A percentile compares a stretch with the other conserved stretches of the same genome.
phyloP scores from a whole-genome alignment of 2,329 filamentous ascomycete species.

The Claviceps pusilla region DNA sequence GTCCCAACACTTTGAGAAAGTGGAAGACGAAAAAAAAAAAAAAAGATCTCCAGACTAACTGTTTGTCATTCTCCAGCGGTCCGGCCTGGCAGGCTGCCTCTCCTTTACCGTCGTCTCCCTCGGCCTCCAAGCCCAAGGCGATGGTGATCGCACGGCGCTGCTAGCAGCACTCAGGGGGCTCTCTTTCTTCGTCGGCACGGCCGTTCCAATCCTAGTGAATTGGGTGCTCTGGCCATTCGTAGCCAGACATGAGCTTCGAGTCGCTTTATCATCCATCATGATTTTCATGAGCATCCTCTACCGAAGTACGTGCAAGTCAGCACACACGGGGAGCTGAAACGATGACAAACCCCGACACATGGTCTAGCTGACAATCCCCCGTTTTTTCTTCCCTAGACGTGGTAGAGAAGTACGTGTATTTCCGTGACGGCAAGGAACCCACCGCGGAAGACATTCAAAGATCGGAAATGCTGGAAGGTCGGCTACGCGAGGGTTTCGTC shows the following conservation, averaged over 20 bases:
- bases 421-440: slow-evolving; percentile 37
- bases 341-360: not conserved
- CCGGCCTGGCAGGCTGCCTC: slow-evolving; percentile 42
- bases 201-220: slow-evolving; percentile 39
- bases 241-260: slow-evolving; percentile 41
- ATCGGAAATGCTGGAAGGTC: slow-evolving; percentile 44
- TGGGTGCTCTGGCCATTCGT: slow-evolving; percentile 49
- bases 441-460: slow-evolving; percentile 33
- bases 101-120: slow-evolving; percentile 41
- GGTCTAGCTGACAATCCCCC: not conserved
- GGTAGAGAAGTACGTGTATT: slow-evolving; percentile 44
- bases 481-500: slow-evolving; percentile 45
- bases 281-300: slow-evolving; percentile 44
- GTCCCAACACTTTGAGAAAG: too few species aligned
- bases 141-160: slow-evolving; percentile 19
- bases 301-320: slow-evolving; percentile 21
- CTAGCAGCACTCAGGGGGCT: slow-evolving; percentile 33
- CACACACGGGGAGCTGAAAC: not conserved
- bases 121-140: slow-evolving; percentile 19
- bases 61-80: slow-evolving; percentile 23
- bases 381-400: slow-evolving; percentile 19
- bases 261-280: slow-evolving; percentile 39
- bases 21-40: too few species aligned
- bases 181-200: slow-evolving; percentile 37
- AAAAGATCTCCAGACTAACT: not conserved